Evolutionary conservation across 208 protist species (phyloP), one percentile per base, ranked within the genome.

Genomic region (Leishmania turanica): DNA sequence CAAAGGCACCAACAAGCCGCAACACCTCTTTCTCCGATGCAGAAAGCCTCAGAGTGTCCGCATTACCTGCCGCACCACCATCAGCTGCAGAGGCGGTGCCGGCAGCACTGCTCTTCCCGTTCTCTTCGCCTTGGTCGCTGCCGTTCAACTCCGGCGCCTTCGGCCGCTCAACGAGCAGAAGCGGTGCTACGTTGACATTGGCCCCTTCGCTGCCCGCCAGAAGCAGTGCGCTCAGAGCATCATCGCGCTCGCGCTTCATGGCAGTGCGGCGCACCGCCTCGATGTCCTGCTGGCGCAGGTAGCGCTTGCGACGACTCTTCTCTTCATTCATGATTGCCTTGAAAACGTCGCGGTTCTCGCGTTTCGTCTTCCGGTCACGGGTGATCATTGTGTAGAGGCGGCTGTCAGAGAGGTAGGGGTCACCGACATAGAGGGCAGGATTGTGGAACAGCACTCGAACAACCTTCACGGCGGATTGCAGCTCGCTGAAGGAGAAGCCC

Each of bases 331-430:
- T 92, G 74, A 97, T 95, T 1, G 84, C 77, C 85, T 95, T 95
- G 88, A 96, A 93, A 42, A 91, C 73, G 4, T 95, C 88, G 13
- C 90, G 91, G 87, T 94, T 88, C 74, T 91, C 89, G 34, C 90
- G 90, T 69, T 97, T 97, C 40, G 84, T 92, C 72, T 94, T 88
- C 77, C 91, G 95, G 69, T 93, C 91, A 68, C 95, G 93, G 3
- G 91, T 97, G 85, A 98, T 98, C 94, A 96, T 97, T 9, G 92
- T 97, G 88, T 96, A 97, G 62, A 98, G 91, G 42, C 95, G 91
- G 69, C 91, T 97, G 77, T 96, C 94, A 37, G 84, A 80, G 9
- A 98, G 88, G 77, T 96, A 94, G 4, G 88, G 84, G 78, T 97
- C 93, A 42, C 92, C 90, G 42, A 97, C 85, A 79, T 95, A 98